phyloP scores from a whole-genome alignment of 83 land plant genomes.

The Picea mariana region DNA sequence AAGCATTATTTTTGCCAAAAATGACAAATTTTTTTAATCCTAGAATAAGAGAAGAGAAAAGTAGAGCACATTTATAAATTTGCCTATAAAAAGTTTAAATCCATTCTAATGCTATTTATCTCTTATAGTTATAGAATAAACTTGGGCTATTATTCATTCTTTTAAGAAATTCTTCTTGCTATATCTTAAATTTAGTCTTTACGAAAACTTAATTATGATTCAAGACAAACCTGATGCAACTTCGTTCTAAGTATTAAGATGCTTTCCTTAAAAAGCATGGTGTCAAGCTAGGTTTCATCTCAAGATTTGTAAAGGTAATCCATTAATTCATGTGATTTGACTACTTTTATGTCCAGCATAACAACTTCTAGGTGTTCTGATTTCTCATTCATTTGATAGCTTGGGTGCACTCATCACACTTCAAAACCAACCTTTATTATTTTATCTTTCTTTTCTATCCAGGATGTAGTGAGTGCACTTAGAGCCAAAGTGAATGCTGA shows the following conservation, averaged over 20 bases:
- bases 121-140: too few species aligned
- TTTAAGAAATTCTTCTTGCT: background rate
- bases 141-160: background rate
- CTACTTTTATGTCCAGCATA: background rate
- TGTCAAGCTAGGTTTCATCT: conserved; percentile 95
- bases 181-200: background rate
- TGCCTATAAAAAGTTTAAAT: background rate
- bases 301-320: conserved; percentile 94
- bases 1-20: too few species aligned
- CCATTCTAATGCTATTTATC: background rate
- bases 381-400: too few species aligned
- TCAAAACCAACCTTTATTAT: too few species aligned
- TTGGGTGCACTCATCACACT: too few species aligned
- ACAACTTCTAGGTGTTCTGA: background rate
- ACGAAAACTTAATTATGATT: background rate
- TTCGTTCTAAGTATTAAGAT: conserved; percentile 95
- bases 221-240: conserved; percentile 97
- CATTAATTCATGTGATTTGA: background rate
- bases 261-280: conserved; percentile 92
- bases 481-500: conserved; percentile 87
- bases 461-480: conserved; percentile 94
- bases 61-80: background rate
- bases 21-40: too few species aligned
- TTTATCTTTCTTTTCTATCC: background rate
- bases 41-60: too few species aligned